Conservation (phyloP, 345 rosid genomes). For the Lenwebbia sp. region DNA sequence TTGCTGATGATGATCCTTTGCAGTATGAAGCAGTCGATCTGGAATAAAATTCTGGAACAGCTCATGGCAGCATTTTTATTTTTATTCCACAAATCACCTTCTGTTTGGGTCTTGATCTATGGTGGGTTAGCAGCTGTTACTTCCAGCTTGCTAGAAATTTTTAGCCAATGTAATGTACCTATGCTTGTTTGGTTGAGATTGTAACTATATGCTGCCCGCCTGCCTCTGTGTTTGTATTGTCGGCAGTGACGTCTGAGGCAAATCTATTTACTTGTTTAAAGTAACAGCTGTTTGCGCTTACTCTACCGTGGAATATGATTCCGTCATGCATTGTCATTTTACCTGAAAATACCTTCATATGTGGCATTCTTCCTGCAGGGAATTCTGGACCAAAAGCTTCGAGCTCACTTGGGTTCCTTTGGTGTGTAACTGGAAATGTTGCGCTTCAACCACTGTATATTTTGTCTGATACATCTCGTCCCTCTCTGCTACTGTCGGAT, state of each 20-base stretch:
- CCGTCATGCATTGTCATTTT: not conserved
- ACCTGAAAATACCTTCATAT: not conserved
- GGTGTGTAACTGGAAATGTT: not conserved
- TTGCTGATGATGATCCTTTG: not conserved
- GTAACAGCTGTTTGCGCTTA: no score
- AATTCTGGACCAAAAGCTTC: not conserved
- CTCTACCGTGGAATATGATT: not conserved
- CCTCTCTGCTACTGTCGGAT: not conserved
- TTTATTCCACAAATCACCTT: no score
- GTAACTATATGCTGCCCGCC: not conserved
- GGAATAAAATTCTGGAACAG: not conserved
- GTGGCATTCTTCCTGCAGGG: not conserved
- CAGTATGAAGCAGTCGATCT: not conserved
- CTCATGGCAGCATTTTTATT: not conserved
- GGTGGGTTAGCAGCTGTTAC: not conserved
- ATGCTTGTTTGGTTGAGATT: not conserved
- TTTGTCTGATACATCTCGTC: not conserved
- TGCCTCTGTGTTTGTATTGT: not conserved
- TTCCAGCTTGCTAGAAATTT: not conserved
- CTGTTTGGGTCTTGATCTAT: not conserved
- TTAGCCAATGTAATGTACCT: not conserved
- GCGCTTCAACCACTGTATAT: not conserved
- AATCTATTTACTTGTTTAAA: not conserved
- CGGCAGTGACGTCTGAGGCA: accelerated
- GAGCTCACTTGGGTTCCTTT: not conserved